These are phyloP conservation scores for Pseudoperonospora humuli DNA, from an alignment of 352 stramenopile genomes.

Conservation along the genomic window DNA sequence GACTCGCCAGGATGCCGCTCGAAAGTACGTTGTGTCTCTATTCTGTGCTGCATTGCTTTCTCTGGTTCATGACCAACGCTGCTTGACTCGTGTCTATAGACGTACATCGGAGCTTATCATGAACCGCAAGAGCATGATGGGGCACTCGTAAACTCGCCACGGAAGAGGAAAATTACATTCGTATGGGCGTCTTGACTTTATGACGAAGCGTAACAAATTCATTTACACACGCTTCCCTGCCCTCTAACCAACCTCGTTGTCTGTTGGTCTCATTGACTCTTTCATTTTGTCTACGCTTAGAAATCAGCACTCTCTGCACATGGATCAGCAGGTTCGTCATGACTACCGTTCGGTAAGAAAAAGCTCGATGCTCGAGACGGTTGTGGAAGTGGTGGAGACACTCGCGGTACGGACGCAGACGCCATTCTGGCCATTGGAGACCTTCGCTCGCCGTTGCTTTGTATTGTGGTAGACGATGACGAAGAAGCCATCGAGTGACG, in stretches of 20 bases:
- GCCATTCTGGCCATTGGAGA: conserved; percentile 11
- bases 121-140: conserved; percentile 66
- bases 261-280: not conserved
- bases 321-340: conserved; percentile 22
- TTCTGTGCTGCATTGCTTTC: not conserved
- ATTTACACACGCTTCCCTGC: conserved; percentile 17
- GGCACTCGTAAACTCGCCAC: conserved; percentile 7
- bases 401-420: conserved; percentile 11
- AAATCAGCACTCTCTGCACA: conserved; percentile 63
- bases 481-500: conserved; percentile 21
- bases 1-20: conserved; percentile 66
- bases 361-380: conserved; percentile 48
- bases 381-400: conserved; percentile 9
- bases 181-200: conserved; percentile 5
- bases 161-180: conserved; percentile 1
- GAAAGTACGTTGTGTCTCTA: conserved; percentile 43
- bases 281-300: conserved; percentile 23
- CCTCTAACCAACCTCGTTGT: conserved; percentile 6
- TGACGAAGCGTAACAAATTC: conserved; percentile 13
- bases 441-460: conserved; percentile 7
- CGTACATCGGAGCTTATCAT: conserved; percentile 83
- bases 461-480: conserved; percentile 4
- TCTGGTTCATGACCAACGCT: not conserved
- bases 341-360: conserved; percentile 35
- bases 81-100: conserved; percentile 22